Conservation (phyloP, 768 basidiomycete genomes). For the Chalciporus pseudorubinellus region DNA sequence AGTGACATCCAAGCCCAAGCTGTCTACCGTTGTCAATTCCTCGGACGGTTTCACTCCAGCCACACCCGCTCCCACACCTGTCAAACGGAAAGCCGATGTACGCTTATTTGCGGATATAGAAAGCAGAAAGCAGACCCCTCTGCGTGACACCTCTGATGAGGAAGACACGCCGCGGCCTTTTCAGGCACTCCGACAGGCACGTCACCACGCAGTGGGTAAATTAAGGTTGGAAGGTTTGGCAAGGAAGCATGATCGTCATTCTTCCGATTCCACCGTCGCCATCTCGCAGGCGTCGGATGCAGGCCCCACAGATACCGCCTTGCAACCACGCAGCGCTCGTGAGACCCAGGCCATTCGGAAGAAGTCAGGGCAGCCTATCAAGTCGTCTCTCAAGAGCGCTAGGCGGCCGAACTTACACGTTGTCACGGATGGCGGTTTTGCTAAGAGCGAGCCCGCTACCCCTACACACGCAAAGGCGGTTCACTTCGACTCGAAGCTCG, state of each 20-base stretch:
- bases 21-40: slow-evolving; percentile 17
- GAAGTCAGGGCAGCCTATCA: slow-evolving; percentile 92
- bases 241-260: slow-evolving; percentile 19
- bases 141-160: slow-evolving; percentile 32
- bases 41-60: slow-evolving; percentile 36
- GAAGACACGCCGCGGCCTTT: slow-evolving; percentile 21
- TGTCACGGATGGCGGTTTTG: slow-evolving; percentile 44
- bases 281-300: neutral
- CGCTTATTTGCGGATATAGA: slow-evolving; percentile 16
- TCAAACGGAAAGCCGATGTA: slow-evolving; percentile 15
- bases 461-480: slow-evolving; percentile 81
- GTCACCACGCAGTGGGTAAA: slow-evolving; percentile 19
- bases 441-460: slow-evolving; percentile 78
- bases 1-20: slow-evolving; percentile 31
- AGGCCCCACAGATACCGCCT: neutral
- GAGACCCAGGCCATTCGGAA: slow-evolving; percentile 63
- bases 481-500: slow-evolving; percentile 88
- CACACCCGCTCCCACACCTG: slow-evolving; percentile 41
- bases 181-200: slow-evolving; percentile 24
- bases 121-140: slow-evolving; percentile 8
- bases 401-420: slow-evolving; percentile 54
- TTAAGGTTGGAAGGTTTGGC: slow-evolving; percentile 25
- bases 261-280: slow-evolving; percentile 19
- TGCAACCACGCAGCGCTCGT: slow-evolving; percentile 7
- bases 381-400: slow-evolving; percentile 82